Evolutionary conservation across 1,284 basidiomycete species (phyloP).

Genomic region (Coniferiporia weirii): DNA sequence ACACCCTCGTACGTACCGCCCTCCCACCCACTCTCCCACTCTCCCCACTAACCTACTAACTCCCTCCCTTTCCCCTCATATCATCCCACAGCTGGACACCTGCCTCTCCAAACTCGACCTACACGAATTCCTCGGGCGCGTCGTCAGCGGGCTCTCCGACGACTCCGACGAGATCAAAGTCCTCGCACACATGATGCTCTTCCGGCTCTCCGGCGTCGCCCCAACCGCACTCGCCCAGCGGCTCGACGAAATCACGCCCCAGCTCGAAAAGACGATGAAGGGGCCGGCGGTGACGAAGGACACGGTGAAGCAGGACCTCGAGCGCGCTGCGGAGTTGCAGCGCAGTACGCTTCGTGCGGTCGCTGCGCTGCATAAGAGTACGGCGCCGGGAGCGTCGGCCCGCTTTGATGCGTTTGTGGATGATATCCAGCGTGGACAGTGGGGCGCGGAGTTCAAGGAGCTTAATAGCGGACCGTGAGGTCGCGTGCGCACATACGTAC

Average conservation of each 20-base stretch:
- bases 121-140: slow-evolving; percentile 76
- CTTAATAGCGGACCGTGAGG: slow-evolving; percentile 29
- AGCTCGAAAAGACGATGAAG: slow-evolving; percentile 86
- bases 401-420: slow-evolving; percentile 77
- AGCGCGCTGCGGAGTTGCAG: slow-evolving; percentile 90
- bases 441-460: slow-evolving; percentile 67
- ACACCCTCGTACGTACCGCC: slow-evolving; percentile 68
- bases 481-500: background rate
- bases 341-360: slow-evolving; percentile 82
- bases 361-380: slow-evolving; percentile 75
- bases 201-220: slow-evolving; percentile 83
- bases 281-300: slow-evolving; percentile 87
- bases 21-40: background rate
- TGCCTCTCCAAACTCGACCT: slow-evolving; percentile 84
- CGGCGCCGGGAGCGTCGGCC: slow-evolving; percentile 53
- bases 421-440: slow-evolving; percentile 58
- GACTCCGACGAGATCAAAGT: slow-evolving; percentile 97
- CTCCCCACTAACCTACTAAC: slow-evolving; percentile 17
- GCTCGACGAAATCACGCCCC: slow-evolving; percentile 81
- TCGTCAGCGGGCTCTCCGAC: slow-evolving; percentile 82
- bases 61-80: background rate
- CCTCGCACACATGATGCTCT: slow-evolving; percentile 91
- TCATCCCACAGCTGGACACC: slow-evolving; percentile 93
- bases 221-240: slow-evolving; percentile 78
- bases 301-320: slow-evolving; percentile 95